These are phyloP conservation scores for Acacia melanoxylon DNA, from an alignment of 306 rosid genomes.

Conservation along the genomic window DNA sequence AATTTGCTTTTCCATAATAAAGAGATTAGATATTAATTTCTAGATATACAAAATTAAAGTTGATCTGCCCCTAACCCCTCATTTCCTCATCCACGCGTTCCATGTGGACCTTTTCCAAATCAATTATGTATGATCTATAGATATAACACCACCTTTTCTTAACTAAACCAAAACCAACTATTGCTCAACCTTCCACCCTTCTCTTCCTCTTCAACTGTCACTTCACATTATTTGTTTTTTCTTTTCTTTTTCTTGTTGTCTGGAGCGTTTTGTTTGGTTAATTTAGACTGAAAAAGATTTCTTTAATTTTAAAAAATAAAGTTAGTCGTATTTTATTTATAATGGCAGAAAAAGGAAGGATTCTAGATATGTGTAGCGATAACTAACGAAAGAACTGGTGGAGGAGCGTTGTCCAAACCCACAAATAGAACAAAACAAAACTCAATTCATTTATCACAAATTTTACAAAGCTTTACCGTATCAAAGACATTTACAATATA, in stretches of 20 bases:
- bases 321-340: background rate
- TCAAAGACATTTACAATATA: conserved; percentile 37
- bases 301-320: background rate
- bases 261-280: background rate
- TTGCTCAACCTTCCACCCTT: background rate
- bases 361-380: background rate
- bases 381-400: background rate
- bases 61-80: background rate
- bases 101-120: conserved; percentile 2
- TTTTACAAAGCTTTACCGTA: conserved; percentile 41
- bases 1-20: background rate
- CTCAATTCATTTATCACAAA: conserved; percentile 35
- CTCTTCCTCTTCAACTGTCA: background rate
- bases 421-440: conserved; percentile 29
- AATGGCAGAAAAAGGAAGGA: background rate
- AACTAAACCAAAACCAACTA: background rate
- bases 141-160: background rate
- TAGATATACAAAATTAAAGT: background rate
- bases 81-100: background rate
- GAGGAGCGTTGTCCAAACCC: background rate
- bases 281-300: background rate
- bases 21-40: background rate
- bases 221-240: background rate
- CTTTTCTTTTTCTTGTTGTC: background rate
- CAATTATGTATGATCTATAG: background rate